Base-by-base conservation (phyloP, 352 stramenopile genomes). In the Globisporangium paroecandrum region DNA sequence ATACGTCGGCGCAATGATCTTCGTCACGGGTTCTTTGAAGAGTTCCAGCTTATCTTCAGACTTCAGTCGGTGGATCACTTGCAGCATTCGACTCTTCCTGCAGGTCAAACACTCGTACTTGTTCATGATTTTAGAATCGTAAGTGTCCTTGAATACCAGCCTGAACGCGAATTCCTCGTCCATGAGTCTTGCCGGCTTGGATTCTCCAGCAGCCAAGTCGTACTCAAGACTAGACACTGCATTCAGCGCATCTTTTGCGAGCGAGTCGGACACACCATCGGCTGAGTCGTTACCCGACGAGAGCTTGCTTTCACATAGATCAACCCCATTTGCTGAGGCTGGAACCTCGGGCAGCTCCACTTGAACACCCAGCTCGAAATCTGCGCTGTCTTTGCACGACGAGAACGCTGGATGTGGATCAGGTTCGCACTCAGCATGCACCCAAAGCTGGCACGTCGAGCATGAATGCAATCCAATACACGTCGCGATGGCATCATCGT, bases 1-100 rank as follows among this genome's bases (percentile, higher is more conserved):
- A 73, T 98, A 98, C n/a, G 91, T 96, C 18, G 93, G 84, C 41
- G 95, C 94, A 58, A 98, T 97, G 1, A 83, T 73, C 58, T 97
- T 91, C 0, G 94, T 98, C 54, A 99, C 97, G 2, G 97, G 95
- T 55, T 97, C 81, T 46, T 94, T 92, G 75, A 99, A 99, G 25
- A 99, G 64, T 59, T 91, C 83, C 10, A 95, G 62, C 62, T 95
- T 95, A 72, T 97, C 89, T 73, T 97, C 87, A 0, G 75, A 46
- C 1, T 74, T 66, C 13, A 96, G 64, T 3, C 80, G 77, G 58
- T 93, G 67, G 0, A 96, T 66, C 59, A 89, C 75, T 36, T 84
- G 79, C 4, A 94, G 77, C 76, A 94, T 87, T 6, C 84, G 81
- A 4, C 89, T 66, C 55, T 93, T 91, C 4, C 89, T 83, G 62